Base-by-base conservation (phyloP, 1,284 basidiomycete species). In the Chalciporus sp. region DNA sequence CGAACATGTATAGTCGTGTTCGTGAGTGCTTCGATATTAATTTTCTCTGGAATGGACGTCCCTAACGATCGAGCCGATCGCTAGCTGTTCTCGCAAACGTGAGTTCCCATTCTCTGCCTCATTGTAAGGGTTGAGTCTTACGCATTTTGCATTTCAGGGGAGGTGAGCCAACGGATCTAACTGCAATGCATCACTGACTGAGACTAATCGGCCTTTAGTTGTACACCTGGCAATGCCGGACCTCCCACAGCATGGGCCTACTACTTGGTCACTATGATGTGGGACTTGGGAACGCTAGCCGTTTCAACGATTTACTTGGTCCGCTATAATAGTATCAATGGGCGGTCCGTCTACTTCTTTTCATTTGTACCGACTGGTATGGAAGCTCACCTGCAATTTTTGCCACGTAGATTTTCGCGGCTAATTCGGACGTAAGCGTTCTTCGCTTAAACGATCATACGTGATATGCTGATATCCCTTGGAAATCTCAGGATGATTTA, bases 221-320 rank as follows among this genome's bases (percentile, higher is more conserved):
- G 75, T 48, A 69, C 68, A 4, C 67, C 72, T 4, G 74, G 68
- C 7, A 72, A 72, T 55, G 23, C 35, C 12, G 58, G 61, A 7
- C 42, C 60, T 0, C 51, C 53, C 56, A 66, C 67, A 1, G 70
- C 66, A n/a, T 79, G 76, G 78, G 14, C 70, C 11, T 79, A 71
- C 60, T 79, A 79, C 53, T 54, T 78, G 4, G 42, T 70, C 11
- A 63, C 70, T 9, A 78, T 78, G 63, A 12, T 67, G 11, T 80
- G 71, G 62, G 76, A 78, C 48, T 50, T 68, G 2, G 58, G 71
- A 29, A 67, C 72, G 2, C 51, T 79, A 19, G 49, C 61, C 6
- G 57, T 79, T 23, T 73, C 78, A 16, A 70, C 71, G 4, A 42
- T 63, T 35, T 74, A 68, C 47, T 64, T 77, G 10, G 54, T 60